Evolutionary conservation across 495 filamentous ascomycete genomes (phyloP).

Genomic region (Darksidea phi): DNA sequence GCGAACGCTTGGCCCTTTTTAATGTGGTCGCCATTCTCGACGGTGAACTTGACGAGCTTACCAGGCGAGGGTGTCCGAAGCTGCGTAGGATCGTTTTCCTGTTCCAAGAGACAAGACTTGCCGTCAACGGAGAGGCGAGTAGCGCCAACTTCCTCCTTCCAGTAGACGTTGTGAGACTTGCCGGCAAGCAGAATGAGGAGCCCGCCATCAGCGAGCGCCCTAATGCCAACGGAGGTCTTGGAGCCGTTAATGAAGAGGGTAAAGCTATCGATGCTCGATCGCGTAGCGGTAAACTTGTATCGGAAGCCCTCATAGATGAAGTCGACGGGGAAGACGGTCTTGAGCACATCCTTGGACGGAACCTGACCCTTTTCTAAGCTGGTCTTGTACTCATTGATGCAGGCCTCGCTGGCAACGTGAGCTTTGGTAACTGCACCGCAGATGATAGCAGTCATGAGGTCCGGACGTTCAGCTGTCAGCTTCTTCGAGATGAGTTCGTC

Average conservation of each 20-base stretch:
- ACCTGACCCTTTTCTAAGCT: conserved; percentile 98
- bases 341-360: conserved; percentile 90
- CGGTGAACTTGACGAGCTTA: conserved; percentile 97
- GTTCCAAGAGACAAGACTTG: conserved; percentile 96
- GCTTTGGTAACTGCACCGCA: conserved; percentile 95
- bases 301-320: conserved; percentile 97
- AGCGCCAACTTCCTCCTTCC: conserved; percentile 96
- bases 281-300: conserved; percentile 98
- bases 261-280: conserved; percentile 90
- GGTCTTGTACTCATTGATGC: conserved; percentile 79
- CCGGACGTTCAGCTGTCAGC: conserved; percentile 92
- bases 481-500: conserved; percentile 98
- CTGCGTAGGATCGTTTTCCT: conserved; percentile 98
- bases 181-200: conserved; percentile 87
- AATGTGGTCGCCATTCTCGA: conserved; percentile 95
- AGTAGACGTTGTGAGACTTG: conserved; percentile 96
- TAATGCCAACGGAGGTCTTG: conserved; percentile 90
- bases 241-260: conserved; percentile 99
- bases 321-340: conserved; percentile 96
- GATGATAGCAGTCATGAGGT: conserved; percentile 84
- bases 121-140: conserved; percentile 94
- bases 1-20: conserved; percentile 90
- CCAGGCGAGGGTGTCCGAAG: conserved; percentile 91
- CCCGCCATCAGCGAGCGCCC: conserved; percentile 89
- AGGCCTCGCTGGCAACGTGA: conserved; percentile 84